These are phyloP conservation scores for Capsella rubella DNA, from an alignment of 441 rosid species.

Conservation along the genomic window DNA sequence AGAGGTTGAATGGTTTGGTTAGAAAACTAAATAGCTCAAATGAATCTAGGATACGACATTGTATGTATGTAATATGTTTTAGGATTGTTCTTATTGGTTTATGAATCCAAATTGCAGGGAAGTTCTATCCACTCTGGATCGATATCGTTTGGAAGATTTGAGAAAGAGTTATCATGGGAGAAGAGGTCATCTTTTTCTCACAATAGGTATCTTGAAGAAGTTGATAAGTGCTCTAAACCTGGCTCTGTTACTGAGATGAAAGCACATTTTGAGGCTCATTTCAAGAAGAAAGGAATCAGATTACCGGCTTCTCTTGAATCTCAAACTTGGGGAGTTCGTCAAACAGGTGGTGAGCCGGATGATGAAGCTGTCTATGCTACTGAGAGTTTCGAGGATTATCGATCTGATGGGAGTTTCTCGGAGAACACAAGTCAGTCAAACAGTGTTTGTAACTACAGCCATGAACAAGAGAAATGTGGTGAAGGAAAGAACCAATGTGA, in stretches of 20 bases:
- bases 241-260: constrained; percentile 84
- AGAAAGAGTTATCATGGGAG: constrained; percentile 82
- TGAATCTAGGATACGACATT: not conserved
- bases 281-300: constrained; percentile 70
- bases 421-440: constrained; percentile 37
- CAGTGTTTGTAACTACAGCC: constrained; percentile 36
- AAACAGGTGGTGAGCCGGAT: constrained; percentile 41
- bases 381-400: constrained; percentile 40
- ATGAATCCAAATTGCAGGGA: constrained; percentile 47
- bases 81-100: not conserved
- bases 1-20: not conserved
- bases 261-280: constrained; percentile 85
- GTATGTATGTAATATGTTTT: not conserved
- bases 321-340: constrained; percentile 46
- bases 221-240: constrained; percentile 80
- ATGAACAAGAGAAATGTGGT: constrained; percentile 33
- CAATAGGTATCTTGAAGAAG: constrained; percentile 90
- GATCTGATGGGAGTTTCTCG: constrained; percentile 43
- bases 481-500: constrained; percentile 45
- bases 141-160: constrained; percentile 89
- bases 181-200: constrained; percentile 83
- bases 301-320: constrained; percentile 54
- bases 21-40: not conserved
- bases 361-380: constrained; percentile 44
- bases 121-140: constrained; percentile 82